These are phyloP conservation scores for Rhizopus stolonifer DNA, from an alignment of 371 early-diverging fungal genomes.

Conservation along the genomic window DNA sequence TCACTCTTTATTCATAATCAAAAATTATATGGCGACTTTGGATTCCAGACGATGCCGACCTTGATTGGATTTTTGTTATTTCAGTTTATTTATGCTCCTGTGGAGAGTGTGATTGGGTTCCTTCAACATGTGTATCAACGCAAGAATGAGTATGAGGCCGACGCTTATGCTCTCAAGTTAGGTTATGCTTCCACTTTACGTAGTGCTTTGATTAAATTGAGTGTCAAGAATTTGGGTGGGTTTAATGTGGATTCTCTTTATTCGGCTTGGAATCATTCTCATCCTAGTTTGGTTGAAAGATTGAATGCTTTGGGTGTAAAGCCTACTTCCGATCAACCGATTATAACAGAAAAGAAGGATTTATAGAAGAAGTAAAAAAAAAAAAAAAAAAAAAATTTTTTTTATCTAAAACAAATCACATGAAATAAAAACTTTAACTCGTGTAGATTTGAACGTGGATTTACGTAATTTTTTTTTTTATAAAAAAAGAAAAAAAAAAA, in stretches of 20 bases:
- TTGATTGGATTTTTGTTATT: slow-evolving; percentile 90
- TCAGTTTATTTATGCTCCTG: slow-evolving; percentile 76
- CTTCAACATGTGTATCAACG: slow-evolving; percentile 82
- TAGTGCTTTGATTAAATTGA: slow-evolving; percentile 87
- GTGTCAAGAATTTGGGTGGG: slow-evolving; percentile 87
- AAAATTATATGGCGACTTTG: slow-evolving; percentile 82
- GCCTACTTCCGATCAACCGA: slow-evolving; percentile 43
- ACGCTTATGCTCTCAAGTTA: slow-evolving; percentile 88
- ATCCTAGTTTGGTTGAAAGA: slow-evolving; percentile 94
- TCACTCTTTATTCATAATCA: slow-evolving; percentile 68
- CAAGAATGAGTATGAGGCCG: slow-evolving; percentile 94
- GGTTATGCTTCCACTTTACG: slow-evolving; percentile 80
- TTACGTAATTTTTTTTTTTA: too few species aligned
- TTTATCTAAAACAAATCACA: too few species aligned
- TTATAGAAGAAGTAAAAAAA: not conserved
- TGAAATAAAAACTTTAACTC: too few species aligned
- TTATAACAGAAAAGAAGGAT: slow-evolving; percentile 25
- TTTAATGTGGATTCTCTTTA: slow-evolving; percentile 90
- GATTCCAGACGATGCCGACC: slow-evolving; percentile 75
- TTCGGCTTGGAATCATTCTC: slow-evolving; percentile 92
- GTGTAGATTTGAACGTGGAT: too few species aligned
- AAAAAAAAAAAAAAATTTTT: not conserved
- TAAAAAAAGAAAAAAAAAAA: too few species aligned
- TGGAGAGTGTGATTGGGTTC: slow-evolving; percentile 77
- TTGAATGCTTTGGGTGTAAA: slow-evolving; percentile 65